phyloP scores from a whole-genome alignment of 805 yeast species.

The Schizosaccharomyces osmophilus region DNA sequence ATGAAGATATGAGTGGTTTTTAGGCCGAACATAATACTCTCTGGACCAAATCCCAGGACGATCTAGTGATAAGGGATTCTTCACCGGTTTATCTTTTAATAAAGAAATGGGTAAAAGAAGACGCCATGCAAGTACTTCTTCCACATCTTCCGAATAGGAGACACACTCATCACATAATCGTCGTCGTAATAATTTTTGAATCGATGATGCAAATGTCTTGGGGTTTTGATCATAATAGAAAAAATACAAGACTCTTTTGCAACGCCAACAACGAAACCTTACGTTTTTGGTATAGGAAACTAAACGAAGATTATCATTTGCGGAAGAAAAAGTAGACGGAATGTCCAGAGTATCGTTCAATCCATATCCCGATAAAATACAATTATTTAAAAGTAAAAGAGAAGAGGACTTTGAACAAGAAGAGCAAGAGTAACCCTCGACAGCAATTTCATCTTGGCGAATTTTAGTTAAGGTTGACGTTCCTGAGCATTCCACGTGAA shows the following conservation, averaged over 20 bases:
- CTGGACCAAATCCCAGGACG: background rate
- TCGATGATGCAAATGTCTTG: background rate
- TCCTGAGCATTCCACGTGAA: background rate
- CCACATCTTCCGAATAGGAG: conserved; percentile 2
- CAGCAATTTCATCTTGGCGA: background rate
- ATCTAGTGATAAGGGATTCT: background rate
- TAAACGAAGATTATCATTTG: background rate
- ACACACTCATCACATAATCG: conserved; percentile 4
- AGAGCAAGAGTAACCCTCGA: background rate
- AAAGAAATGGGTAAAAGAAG: background rate
- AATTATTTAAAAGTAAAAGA: background rate
- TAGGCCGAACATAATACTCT: conserved; percentile 7
- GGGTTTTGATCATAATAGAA: background rate
- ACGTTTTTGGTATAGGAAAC: background rate
- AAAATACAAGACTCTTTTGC: background rate
- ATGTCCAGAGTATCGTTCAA: background rate
- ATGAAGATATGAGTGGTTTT: conserved; percentile 5
- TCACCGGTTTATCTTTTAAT: background rate
- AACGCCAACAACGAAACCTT: background rate
- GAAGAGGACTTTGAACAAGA: background rate
- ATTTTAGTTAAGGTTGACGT: background rate
- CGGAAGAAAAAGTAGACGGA: background rate
- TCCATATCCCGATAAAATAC: background rate
- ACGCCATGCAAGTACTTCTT: conserved; percentile 6
- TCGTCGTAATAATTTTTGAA: background rate